These are phyloP conservation scores for Aspergillus tubingensis DNA, from an alignment of 2,329 filamentous ascomycete genomes.

Conservation along the genomic window DNA sequence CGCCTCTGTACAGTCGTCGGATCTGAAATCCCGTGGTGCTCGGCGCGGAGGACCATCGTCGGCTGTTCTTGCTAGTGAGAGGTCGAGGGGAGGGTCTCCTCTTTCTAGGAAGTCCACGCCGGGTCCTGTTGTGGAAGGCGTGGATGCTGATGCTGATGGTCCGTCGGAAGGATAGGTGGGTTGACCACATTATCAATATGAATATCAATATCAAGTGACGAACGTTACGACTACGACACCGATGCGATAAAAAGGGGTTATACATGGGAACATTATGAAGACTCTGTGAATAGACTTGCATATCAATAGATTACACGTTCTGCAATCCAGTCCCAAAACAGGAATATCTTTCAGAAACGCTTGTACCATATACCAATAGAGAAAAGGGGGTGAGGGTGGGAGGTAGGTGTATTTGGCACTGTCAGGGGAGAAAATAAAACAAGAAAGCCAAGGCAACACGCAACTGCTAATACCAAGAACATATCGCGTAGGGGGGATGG, in stretches of 20 bases:
- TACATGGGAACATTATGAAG: not conserved
- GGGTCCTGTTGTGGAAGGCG: conserved; percentile 28
- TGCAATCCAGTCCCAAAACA: not conserved
- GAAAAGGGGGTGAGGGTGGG: not conserved
- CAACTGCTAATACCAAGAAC: conserved; percentile 4
- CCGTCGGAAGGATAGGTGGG: not conserved
- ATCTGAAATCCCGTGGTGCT: conserved; percentile 7
- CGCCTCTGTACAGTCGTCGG: conserved; percentile 23
- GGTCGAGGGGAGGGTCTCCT: conserved; percentile 33
- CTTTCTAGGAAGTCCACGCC: conserved; percentile 35
- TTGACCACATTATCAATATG: not conserved
- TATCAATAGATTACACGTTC: not conserved
- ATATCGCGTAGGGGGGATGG: conserved; percentile 8
- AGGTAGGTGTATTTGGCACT: conserved; percentile 1
- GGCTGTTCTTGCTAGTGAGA: conserved; percentile 15
- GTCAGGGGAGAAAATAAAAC: conserved; percentile 1
- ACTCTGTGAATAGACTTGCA: not conserved
- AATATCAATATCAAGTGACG: not conserved
- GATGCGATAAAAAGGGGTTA: not conserved
- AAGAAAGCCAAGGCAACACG: not conserved
- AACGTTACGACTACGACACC: not conserved
- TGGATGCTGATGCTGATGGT: conserved; percentile 16
- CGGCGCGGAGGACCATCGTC: conserved; percentile 14
- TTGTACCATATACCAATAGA: not conserved
- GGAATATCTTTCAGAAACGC: not conserved